Base-by-base conservation (phyloP, 140 eudicot species). In the Oenanthe javanica region DNA sequence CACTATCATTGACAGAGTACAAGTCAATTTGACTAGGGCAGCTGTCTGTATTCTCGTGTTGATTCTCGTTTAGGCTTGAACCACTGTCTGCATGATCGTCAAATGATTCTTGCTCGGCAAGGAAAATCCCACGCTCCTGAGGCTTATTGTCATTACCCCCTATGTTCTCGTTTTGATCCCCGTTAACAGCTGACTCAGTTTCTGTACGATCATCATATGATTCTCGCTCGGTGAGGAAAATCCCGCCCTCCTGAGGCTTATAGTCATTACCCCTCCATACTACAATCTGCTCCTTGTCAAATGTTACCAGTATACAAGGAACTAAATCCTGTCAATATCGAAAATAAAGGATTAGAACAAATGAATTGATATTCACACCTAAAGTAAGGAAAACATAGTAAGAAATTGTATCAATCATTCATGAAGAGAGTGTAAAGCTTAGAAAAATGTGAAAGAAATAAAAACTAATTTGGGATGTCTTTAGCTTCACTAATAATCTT, bases 231-330 rank as follows among this genome's bases (percentile, higher is more conserved):
- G 80, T 82, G 25, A 85, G 85, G 83, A 90, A 89, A 79, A 86
- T 82, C n/a, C 94, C 96, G 3, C 83, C 97, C 76, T 90, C 86
- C 48, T 46, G 75, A 42, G 99, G 96, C 47, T 85, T 84, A 73
- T 94, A 94, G 79, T 90, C 83, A 43, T 85, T 85, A 72, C 97
- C 99, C 86, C 96, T 87, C 98, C 98, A 94, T 38, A 94, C 80
- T 59, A 94, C 96, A 82, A 92, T 87, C 87, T 92, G 97, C 77
- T 94, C 97, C 83, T 94, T 94, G 45, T 85, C 94, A 85, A 94
- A 94, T 59, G 97, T 90, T 78, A 94, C 97, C 46, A 89, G 85
- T 52, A 89, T 83, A 82, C 99, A 94, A 46, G 97, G 99, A 72
- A 94, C 97, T 83, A 94, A 85, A 81, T 92, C 97, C 97, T 94